Conservation (phyloP, 306 rosid genomes). For the Sindora glabra region DNA sequence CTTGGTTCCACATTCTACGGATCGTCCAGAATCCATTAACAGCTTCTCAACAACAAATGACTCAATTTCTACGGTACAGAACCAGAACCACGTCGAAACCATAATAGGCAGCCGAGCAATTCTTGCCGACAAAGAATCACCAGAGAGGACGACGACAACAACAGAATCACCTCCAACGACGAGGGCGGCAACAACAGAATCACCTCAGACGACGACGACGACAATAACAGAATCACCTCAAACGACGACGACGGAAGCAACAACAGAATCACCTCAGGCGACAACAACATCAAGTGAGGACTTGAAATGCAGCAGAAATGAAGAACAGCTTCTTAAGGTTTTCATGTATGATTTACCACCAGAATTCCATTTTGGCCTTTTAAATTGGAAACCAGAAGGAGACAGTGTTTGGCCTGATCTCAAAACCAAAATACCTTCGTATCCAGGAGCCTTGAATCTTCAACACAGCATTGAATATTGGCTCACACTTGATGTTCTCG, state of each 20-base stretch:
- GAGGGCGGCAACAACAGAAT: slow-evolving; percentile 5
- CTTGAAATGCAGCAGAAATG: slow-evolving; percentile 16
- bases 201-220: not conserved
- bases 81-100: slow-evolving; percentile 14
- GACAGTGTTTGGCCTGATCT: slow-evolving; percentile 62
- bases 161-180: slow-evolving; percentile 5
- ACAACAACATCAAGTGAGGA: not conserved
- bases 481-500: slow-evolving; percentile 74
- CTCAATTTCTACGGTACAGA: slow-evolving; percentile 3
- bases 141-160: too few species aligned
- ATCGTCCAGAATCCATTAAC: slow-evolving; percentile 17
- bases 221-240: not conserved
- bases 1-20: slow-evolving; percentile 45
- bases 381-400: slow-evolving; percentile 47
- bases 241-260: not conserved
- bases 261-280: not conserved
- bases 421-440: slow-evolving; percentile 27
- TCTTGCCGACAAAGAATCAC: slow-evolving; percentile 27
- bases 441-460: slow-evolving; percentile 72
- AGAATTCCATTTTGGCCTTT: slow-evolving; percentile 62
- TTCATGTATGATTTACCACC: slow-evolving; percentile 72
- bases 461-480: slow-evolving; percentile 87
- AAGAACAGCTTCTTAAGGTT: slow-evolving; percentile 30
- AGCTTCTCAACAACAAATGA: slow-evolving; percentile 30
- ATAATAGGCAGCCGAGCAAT: slow-evolving; percentile 33